A percentile compares a stretch with the other conserved stretches of the same genome.
Evolutionary conservation across 345 rosid genomes (phyloP).

Genomic region (Eucalyptus curtisii): DNA sequence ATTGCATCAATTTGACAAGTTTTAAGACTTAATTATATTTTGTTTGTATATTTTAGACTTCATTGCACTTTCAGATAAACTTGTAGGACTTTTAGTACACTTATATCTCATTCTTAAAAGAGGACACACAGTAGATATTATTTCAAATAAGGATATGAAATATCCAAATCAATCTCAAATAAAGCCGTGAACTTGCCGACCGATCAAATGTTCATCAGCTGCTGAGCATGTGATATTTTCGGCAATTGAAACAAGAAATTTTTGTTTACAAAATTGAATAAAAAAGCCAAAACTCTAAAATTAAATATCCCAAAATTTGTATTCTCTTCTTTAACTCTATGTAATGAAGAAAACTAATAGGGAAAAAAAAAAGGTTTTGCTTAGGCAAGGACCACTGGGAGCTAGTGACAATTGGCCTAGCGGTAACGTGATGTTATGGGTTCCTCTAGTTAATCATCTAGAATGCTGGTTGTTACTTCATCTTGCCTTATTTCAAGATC

Average conservation of each 20-base stretch:
- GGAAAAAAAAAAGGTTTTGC: not conserved
- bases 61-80: too few relatives aligned
- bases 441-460: too few relatives aligned
- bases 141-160: too few relatives aligned
- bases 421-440: too few relatives aligned
- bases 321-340: not conserved
- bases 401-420: not conserved
- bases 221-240: not conserved
- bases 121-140: too few relatives aligned
- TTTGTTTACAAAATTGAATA: not conserved
- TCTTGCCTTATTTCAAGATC: not conserved
- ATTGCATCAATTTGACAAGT: too few relatives aligned
- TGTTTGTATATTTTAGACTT: too few relatives aligned
- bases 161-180: not conserved
- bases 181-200: not conserved
- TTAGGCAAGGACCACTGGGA: accelerated
- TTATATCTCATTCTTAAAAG: too few relatives aligned
- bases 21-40: too few relatives aligned
- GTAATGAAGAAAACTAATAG: not conserved
- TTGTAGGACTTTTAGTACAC: too few relatives aligned
- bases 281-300: not conserved
- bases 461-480: not conserved
- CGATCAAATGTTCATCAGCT: accelerated
- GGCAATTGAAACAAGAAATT: accelerated
- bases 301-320: not conserved